Percentiles rank a stretch among this genome's conserved stretches.
These are phyloP conservation scores for Scutellaria galericulata DNA, from an alignment of 257 asterid species.

Conservation along the genomic window DNA sequence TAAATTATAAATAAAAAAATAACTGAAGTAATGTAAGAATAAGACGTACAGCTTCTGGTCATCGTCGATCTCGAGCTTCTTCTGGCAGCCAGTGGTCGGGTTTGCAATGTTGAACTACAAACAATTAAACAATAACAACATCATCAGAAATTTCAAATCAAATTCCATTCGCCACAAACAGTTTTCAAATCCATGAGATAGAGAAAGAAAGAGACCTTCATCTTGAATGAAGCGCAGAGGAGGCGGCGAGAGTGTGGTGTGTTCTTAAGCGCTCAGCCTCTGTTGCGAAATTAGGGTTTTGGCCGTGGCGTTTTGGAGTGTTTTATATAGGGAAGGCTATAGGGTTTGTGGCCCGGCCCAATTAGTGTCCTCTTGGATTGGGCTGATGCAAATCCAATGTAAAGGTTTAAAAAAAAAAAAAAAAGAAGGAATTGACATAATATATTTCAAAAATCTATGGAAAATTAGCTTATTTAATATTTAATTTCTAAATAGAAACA, in stretches of 20 bases:
- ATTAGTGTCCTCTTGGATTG: not conserved
- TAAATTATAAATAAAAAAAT: not conserved
- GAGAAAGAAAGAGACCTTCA: slow-evolving; percentile 40
- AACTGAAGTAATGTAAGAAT: not conserved
- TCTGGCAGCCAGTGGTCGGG: slow-evolving; percentile 65
- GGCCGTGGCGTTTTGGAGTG: not conserved
- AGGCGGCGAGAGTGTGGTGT: slow-evolving; percentile 26
- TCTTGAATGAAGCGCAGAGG: slow-evolving; percentile 35
- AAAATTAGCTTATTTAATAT: no score
- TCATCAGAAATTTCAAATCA: not conserved
- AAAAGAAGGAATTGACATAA: not conserved
- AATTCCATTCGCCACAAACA: not conserved
- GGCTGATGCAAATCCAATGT: not conserved
- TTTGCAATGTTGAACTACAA: slow-evolving; percentile 57
- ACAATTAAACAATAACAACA: not conserved
- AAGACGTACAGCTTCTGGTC: slow-evolving; percentile 54
- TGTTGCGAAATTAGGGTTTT: slow-evolving; percentile 33
- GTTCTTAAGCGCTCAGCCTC: slow-evolving; percentile 28
- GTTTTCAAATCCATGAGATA: not conserved
- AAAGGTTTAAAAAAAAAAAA: not conserved
- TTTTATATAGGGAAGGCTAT: not conserved
- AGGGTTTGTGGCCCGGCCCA: slow-evolving; percentile 19
- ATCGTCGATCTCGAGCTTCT: slow-evolving; percentile 66
- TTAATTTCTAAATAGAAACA: no score
- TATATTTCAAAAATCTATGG: no score